Base-by-base conservation (phyloP, 2,329 filamentous ascomycete genomes). In the Xylariaceae sp. region DNA sequence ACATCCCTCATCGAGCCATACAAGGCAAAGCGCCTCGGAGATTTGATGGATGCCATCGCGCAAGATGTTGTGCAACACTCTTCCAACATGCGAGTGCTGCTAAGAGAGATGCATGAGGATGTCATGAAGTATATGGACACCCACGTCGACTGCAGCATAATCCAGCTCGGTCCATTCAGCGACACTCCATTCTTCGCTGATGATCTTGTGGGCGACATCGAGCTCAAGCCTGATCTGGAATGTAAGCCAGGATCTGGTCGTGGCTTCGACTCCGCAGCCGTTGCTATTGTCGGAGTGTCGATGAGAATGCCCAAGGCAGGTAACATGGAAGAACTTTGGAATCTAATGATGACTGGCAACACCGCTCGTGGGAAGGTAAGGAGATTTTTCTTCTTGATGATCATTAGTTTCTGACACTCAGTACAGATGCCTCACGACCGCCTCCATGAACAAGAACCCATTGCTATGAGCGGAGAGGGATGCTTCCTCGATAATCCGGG, bases 261-360 rank as follows among this genome's bases (percentile, higher is more conserved):
- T 22, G 6, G 46, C 13, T 17, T 42, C 2, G 48, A 48, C 13
- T 50, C 42, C 11, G 53, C 47, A 11, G 46, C 54, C 14, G 54
- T 61, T n/a, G 71, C 72, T 10, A 63, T 75, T 6, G 55, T 74
- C 6, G 71, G 71, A 5, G 70, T 73, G 68, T 61, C 70, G 1
- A 55, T 59, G 19, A 63, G 69, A 28, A 60, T 66, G 2, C 63
- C 71, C n/a, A 31, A 54, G 0, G 71, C 69, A 9, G 63, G 70
- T 16, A 58, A 65, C 31, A 34, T 69, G 1, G 64, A 67, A 2
- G 63, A 70, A 36, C 69, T 71, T 53, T 69, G 62, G 63, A 44
- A 68, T 1, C 47, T 72, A 28, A 42, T 71, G 6, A 48, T 52
- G n/a, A 48, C 47, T 6, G 67, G 64, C 12, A 33, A 61, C 33